Conservation (phyloP, 345 rosid species). For the Brassica napus region Da-Ae NC_063436.1:29418501-29419000, state of each 20-base stretch:
- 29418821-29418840: slow-evolving; percentile 35
- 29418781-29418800: slow-evolving; percentile 80
- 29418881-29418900: slow-evolving; percentile 95
- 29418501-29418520: slow-evolving; percentile 74
- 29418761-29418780: slow-evolving; percentile 13
- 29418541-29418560: slow-evolving; percentile 86
- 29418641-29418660: background rate
- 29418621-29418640: slow-evolving; percentile 51
- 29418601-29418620: slow-evolving; percentile 75
- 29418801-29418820: slow-evolving; percentile 71
- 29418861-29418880: slow-evolving; percentile 72
- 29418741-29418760: background rate
- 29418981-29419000: background rate
- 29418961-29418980: too few relatives aligned
- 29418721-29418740: slow-evolving; percentile 1
- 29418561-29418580: slow-evolving; percentile 68
- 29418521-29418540: slow-evolving; percentile 96
- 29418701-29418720: slow-evolving; percentile 1
- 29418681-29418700: background rate
- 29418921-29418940: slow-evolving; percentile 71
- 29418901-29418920: slow-evolving; percentile 92
- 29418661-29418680: background rate
- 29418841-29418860: slow-evolving; percentile 59
- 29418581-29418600: slow-evolving; percentile 80
- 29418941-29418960: too few relatives aligned